phyloP scores from a whole-genome alignment of 768 basidiomycete species.

The Pulveroboletus sp. region DNA sequence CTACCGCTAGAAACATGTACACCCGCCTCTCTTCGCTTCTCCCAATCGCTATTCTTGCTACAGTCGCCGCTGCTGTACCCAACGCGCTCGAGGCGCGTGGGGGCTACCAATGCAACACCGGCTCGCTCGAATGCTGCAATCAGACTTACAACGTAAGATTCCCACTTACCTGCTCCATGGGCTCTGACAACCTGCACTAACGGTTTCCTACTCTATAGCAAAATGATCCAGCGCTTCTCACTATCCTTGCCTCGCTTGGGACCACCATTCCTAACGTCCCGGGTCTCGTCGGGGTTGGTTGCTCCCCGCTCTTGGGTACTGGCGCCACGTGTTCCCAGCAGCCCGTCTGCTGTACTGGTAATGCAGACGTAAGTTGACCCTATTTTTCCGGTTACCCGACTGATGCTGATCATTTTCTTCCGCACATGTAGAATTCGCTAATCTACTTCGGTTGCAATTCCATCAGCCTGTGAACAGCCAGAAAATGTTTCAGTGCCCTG shows the following conservation, averaged over 20 bases:
- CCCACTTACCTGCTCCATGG: too few species aligned
- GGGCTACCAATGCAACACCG: conserved; percentile 5
- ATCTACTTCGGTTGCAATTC: conserved; percentile 12
- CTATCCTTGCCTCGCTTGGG: background rate
- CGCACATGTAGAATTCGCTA: conserved; percentile 1
- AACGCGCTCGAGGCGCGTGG: background rate
- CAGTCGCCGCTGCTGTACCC: conserved; percentile 4
- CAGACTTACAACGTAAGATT: background rate
- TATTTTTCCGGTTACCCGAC: background rate
- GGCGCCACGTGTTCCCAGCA: conserved; percentile 8
- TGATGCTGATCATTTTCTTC: background rate
- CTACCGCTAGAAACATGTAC: conserved; percentile 3
- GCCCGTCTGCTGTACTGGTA: conserved; percentile 15
- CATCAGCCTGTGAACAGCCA: background rate
- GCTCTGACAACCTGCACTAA: background rate
- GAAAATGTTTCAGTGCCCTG: background rate
- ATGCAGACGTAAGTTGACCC: conserved; percentile 5
- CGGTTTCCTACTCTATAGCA: background rate
- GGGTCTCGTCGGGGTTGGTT: conserved; percentile 7
- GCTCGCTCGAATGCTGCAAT: conserved; percentile 4
- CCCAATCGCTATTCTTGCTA: conserved; percentile 6
- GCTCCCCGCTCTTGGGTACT: conserved; percentile 3
- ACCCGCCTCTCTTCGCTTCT: conserved; percentile 5
- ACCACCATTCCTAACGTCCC: background rate
- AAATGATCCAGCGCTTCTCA: background rate